These are phyloP conservation scores for Cunninghamia lanceolata DNA, from an alignment of 75 land plant species.

Conservation along the genomic window DNA sequence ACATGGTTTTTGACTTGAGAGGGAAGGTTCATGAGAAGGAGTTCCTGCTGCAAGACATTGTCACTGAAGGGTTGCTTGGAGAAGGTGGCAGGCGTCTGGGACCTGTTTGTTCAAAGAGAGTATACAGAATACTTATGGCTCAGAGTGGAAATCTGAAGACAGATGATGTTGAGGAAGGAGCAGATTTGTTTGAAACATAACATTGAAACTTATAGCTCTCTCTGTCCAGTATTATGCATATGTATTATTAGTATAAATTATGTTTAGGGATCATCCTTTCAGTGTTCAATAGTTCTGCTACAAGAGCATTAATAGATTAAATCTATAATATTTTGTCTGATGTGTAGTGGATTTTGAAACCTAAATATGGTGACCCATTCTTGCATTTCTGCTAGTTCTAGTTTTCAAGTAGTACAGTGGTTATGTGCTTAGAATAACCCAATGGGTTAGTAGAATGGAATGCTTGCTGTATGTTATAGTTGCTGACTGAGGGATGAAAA, in stretches of 20 bases:
- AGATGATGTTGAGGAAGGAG: constrained; percentile 92
- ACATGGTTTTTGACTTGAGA: neutral
- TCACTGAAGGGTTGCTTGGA: constrained; percentile 54
- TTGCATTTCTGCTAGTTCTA: neutral
- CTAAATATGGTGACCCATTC: neutral
- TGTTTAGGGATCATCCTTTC: neutral
- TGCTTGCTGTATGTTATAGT: too few species aligned
- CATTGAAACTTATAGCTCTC: neutral
- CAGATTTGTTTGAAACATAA: constrained; percentile 52
- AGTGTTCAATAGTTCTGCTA: neutral
- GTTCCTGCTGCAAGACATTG: constrained; percentile 76
- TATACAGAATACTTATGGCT: constrained; percentile 95
- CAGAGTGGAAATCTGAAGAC: constrained; percentile 77
- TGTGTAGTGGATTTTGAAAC: neutral
- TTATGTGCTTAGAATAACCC: too few species aligned
- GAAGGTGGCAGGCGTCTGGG: constrained; percentile 71
- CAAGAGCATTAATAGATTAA: neutral
- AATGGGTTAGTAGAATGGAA: too few species aligned
- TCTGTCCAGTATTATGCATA: neutral
- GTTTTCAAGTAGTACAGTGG: too few species aligned
- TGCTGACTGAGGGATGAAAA: too few species aligned
- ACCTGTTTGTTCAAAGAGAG: constrained; percentile 85
- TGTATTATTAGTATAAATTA: neutral
- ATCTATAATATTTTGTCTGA: neutral
- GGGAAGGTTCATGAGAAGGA: constrained; percentile 96